Base-by-base conservation (phyloP, 116 monocot species). In the Zostera marina region DNA sequence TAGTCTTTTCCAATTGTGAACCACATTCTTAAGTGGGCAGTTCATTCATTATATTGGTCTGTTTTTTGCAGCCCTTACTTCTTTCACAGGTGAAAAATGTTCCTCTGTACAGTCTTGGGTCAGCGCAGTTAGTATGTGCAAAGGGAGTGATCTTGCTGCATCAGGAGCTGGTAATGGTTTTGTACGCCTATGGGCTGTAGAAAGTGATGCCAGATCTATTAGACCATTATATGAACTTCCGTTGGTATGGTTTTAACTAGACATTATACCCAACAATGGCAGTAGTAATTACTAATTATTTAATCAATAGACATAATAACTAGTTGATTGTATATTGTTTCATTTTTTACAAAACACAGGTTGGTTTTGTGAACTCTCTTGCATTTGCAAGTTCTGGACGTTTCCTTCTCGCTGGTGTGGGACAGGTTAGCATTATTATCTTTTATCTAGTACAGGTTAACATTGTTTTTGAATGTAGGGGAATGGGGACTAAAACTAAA, bases 71-170 rank as follows among this genome's bases (percentile, higher is more conserved):
- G 54, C 22, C 9, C 22, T 55, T 44, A 8, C 16, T 53, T 53
- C 22, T 64, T 41, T 2, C 1, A 12, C 14, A 42, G 47, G 11
- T 22, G 61, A 8, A 45, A 47, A 44, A 12, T 45, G 40, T 45
- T 66, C 45, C 11, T 56, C 71, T 23, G 86, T 79, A 26, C 74
- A 71, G 17, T 74, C 91, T 59, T 98, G 98, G 98, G 79, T 98
- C 52, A 81, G 91, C 71, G 76, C 98, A 19, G 79, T 98, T 74
- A 64, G 91, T 53, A 79, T 87, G 24, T 86, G 98, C 63, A 81
- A 76, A 71, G 81, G 81, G 42, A 90, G 86, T 75, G 98, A 98
- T 76, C 76, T 98, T 80, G 91, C 74, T 64, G 98, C 91, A 62
- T 90, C 91, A 39, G 98, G 91, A 63, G 90, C 98, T 73, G 98